Evolutionary conservation across 2,329 filamentous ascomycete genomes (phyloP), one percentile per base, ranked within the genome.

Genomic region (Talaromyces sp.): DNA sequence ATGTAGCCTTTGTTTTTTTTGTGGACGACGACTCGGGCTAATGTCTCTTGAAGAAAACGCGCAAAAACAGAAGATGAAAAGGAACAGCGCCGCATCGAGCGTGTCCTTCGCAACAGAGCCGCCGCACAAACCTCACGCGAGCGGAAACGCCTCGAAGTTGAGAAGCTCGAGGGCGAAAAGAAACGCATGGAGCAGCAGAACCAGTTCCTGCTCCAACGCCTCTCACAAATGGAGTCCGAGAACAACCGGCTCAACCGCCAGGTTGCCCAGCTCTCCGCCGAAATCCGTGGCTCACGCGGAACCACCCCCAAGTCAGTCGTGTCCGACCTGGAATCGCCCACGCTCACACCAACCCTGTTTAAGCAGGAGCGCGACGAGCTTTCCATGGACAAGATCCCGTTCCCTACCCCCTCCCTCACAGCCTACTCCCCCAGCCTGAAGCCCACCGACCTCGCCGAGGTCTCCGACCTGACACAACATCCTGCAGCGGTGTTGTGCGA

Each of bases 401-500:
- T 75, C 64, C 74, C 72, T 0, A 73, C 74, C 48, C 74, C 74
- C 6, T 73, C 74, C 57, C 61, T 72, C 43, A 68, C 69, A 67
- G 73, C 74, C 61, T 74, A 72, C 69, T 75, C 74, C 24, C 73
- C 75, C 41, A 76, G 69, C 58, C 67, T 74, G 61, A 72, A 73
- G 65, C 71, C 73, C 67, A 73, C 73, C 66, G 74, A 71, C 73
- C 74, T 77, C 72, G 75, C 77, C 75, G 75, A 80, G 80, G 84
- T 88, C 80, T 84, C 90, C 86, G 91, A 95, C 85, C 81, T 86
- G 94, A 94, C 92, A 97, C 94, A 97, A 97, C 92, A 95, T 96
- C 92, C 94, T 97, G 94, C 94, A 84, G 94, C 85, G 92, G 88
- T 97, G 93, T 97, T 97, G 94, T 97, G 89, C 79, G 94, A 96